Base-by-base conservation (phyloP, 176 grass and related monocot genomes). In the Guadua angustifolia region DNA sequence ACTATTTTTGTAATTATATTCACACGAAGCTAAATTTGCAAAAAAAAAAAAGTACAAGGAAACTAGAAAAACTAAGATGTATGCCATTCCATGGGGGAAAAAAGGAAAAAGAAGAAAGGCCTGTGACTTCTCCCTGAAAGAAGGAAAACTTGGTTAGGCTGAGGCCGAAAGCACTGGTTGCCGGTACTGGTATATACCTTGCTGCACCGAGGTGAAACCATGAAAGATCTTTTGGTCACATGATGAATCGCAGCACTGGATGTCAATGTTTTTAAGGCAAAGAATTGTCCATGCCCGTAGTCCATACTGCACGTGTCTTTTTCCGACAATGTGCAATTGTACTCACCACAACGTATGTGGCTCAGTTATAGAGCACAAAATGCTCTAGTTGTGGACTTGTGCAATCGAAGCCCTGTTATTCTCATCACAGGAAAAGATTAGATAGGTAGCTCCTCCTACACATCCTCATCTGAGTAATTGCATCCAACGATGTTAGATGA, bases 121-220 rank as follows among this genome's bases (percentile, higher is more conserved):
- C 5, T 43, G 53, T 26, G 35, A 9, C 82, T 76, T 76, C 36
- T 17, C 26, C 50, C 5, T 17, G 16, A 67, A 69, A 25, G 24
- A 16, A 32, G 6, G 21, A 42, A 8, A 47, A n/a, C 9, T 15
- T 79, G 59, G 60, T 51, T 43, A 11, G 13, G 24, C 12, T 7
- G 69, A 36, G 39, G 21, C 62, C 16, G 50, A 50, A 60, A 60
- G 51, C 63, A 82, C 45, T 59, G 32, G 16, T 18, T 40, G 4
- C 75, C 66, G 47, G 13, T 11, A 16, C 7, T 43, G 51, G 74
- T 22, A 83, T 87, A 77, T 88, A 49, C 65, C 64, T 77, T 83
- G 22, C 26, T 63, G 79, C 79, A 18, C n/a, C 42, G 10, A 49
- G 12, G 61, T 59, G 62, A 50, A 29, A 40, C 22, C 38, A 49